Conservation (phyloP, 768 basidiomycete species). For the Tylopilus sp. region DNA sequence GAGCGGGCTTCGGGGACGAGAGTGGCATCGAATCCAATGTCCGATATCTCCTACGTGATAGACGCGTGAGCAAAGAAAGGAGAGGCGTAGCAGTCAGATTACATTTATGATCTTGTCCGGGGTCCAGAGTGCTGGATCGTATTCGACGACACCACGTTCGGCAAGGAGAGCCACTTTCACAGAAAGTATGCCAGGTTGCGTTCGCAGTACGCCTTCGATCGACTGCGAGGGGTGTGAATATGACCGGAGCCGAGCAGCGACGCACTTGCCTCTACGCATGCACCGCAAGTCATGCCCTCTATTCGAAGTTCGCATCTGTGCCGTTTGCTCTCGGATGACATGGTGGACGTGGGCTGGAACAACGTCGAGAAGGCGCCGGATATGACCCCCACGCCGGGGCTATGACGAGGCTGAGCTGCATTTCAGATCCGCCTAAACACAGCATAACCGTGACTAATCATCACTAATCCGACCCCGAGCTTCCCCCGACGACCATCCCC, state of each 20-base stretch:
- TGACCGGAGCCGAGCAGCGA: background rate
- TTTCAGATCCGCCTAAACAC: background rate
- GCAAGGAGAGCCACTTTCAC: slow-evolving; percentile 96
- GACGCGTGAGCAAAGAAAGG: slow-evolving; percentile 4
- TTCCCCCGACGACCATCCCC: background rate
- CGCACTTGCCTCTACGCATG: slow-evolving; percentile 76
- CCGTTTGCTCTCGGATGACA: slow-evolving; percentile 18
- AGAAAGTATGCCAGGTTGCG: slow-evolving; percentile 84
- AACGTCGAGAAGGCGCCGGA: background rate
- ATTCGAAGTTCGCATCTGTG: slow-evolving; percentile 76
- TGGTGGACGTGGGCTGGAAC: slow-evolving; percentile 5
- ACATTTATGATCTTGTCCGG: slow-evolving; percentile 76
- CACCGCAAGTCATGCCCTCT: slow-evolving; percentile 88
- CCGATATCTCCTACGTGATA: slow-evolving; percentile 73
- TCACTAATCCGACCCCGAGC: background rate
- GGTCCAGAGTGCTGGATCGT: slow-evolving; percentile 79
- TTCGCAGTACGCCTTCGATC: slow-evolving; percentile 80
- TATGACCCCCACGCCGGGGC: background rate
- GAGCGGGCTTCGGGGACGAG: slow-evolving; percentile 61
- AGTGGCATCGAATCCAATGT: slow-evolving; percentile 89
- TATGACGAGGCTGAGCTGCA: background rate
- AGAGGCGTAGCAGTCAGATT: background rate
- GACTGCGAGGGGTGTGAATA: slow-evolving; percentile 41
- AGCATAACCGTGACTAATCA: background rate
- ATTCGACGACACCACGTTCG: slow-evolving; percentile 89